A percentile compares a stretch with the other conserved stretches of the same genome.
Evolutionary conservation across 176 grass and related monocot genomes (phyloP).

Genomic region (Olyra latifolia): DNA sequence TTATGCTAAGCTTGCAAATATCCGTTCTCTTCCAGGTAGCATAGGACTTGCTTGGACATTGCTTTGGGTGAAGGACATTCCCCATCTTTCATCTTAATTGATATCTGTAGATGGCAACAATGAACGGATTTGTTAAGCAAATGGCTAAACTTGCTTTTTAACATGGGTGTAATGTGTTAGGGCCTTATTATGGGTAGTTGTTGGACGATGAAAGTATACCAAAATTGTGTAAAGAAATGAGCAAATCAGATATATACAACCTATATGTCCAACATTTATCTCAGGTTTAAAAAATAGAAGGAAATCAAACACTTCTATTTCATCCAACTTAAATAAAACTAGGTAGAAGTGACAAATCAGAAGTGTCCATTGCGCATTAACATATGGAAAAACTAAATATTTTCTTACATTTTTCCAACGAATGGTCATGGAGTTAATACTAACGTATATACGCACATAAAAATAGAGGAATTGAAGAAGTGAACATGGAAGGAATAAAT

Average conservation of each 20-base stretch:
- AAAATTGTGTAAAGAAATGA: constrained; percentile 2
- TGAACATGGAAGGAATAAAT: neutral
- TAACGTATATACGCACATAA: neutral
- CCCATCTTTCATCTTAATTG: constrained; percentile 61
- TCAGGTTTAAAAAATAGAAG: neutral
- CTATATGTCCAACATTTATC: neutral
- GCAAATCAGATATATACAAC: neutral
- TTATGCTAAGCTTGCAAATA: constrained; percentile 60
- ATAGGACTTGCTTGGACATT: constrained; percentile 76
- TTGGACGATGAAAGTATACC: neutral
- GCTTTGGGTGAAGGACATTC: constrained; percentile 76
- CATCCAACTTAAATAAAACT: neutral
- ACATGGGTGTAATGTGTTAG: neutral
- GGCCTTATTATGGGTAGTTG: neutral
- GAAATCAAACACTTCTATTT: neutral
- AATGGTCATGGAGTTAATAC: neutral
- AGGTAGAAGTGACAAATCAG: no score
- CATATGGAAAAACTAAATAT: constrained; percentile 1
- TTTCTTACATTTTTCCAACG: neutral
- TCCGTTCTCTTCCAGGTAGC: constrained; percentile 69
- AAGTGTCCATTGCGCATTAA: neutral
- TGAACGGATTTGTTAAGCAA: neutral
- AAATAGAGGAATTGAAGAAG: neutral
- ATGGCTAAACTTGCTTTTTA: neutral
- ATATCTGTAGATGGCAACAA: constrained; percentile 60